A percentile compares a stretch with the other conserved stretches of the same genome.
phyloP scores from a whole-genome alignment of 257 asterid species.

The Fraxinus anomala region DNA sequence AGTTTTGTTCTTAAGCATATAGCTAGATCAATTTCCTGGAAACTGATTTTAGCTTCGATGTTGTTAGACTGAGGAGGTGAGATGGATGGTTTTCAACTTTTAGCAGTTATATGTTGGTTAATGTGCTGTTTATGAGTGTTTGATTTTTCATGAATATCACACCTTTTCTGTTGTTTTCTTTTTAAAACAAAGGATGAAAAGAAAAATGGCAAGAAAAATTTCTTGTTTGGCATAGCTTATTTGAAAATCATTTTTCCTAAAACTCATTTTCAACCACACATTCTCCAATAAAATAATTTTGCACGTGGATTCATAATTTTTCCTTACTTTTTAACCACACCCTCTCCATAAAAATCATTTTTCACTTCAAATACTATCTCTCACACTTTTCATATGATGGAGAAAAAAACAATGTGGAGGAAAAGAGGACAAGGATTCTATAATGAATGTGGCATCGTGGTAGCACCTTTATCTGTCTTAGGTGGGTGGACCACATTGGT shows the following conservation, averaged over 20 bases:
- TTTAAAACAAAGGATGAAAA: neutral
- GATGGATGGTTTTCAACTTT: neutral
- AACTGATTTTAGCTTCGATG: neutral
- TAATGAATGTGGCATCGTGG: neutral
- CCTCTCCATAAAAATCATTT: too few species aligned
- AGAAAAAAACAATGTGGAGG: slow-evolving; percentile 2
- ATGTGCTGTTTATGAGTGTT: neutral
- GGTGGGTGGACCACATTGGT: neutral
- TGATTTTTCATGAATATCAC: neutral
- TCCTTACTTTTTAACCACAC: too few species aligned
- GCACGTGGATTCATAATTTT: too few species aligned
- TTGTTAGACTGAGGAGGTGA: neutral
- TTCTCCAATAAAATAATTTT: too few species aligned
- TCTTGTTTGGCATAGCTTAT: neutral
- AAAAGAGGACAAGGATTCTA: neutral
- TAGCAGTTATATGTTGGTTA: neutral
- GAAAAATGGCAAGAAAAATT: neutral
- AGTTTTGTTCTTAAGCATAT: neutral
- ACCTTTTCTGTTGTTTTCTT: neutral
- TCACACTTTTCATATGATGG: neutral
- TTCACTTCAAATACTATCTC: too few species aligned
- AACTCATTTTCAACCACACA: too few species aligned
- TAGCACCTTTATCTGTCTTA: neutral
- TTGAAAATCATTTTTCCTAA: too few species aligned
- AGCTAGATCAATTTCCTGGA: neutral